Evolutionary conservation across 2,329 filamentous ascomycete genomes (phyloP), one percentile per base, ranked within the genome.

Genomic region (Stromatinia cepivora): DNA sequence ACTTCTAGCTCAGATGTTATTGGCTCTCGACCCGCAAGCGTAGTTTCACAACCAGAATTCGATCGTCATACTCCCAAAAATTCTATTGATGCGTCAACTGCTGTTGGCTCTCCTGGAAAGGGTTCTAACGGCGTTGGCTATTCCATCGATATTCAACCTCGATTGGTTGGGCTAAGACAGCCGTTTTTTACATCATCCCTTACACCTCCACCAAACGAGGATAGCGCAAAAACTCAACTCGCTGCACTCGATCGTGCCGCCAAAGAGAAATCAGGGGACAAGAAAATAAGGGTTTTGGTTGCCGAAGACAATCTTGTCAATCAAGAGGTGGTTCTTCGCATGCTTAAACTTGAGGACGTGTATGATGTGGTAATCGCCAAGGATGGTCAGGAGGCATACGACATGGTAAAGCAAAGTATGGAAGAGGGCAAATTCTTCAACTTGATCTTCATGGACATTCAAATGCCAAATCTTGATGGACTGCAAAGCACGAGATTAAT

Each of bases 391-490:
- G 92, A 97, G 80, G 94, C 94, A 0, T 92, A 93, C 70, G 93
- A 97, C 71, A 84, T 91, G 39, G 93, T 97, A 73, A 94, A 93
- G 78, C 88, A 88, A 22, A 91, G 89, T 72, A 95, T 97, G 91
- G 87, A 89, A 63, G 86, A 85, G 39, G 86, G 89, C 66, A 84
- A 86, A 67, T 86, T 86, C 3, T 97, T 94, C 77, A 92, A 97
- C 74, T 84, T 97, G 36, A 94, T 97, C 72, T 95, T 97, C 77
- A 97, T 97, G 94, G 94, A 97, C 76, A 90, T 97, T 10, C 92
- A 88, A 75, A 97, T 97, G 94, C 94, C 94, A 4, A 96, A 95
- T 72, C 85, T 97, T 20, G 93, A 97, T 76, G 94, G 94, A 1
- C 82, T 97, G 34, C 90, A 97, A 78, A 94, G 91, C 59, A 97